Base-by-base conservation (phyloP, 176 grass and related monocot genomes). In the Aegilops bicornis region DNA sequence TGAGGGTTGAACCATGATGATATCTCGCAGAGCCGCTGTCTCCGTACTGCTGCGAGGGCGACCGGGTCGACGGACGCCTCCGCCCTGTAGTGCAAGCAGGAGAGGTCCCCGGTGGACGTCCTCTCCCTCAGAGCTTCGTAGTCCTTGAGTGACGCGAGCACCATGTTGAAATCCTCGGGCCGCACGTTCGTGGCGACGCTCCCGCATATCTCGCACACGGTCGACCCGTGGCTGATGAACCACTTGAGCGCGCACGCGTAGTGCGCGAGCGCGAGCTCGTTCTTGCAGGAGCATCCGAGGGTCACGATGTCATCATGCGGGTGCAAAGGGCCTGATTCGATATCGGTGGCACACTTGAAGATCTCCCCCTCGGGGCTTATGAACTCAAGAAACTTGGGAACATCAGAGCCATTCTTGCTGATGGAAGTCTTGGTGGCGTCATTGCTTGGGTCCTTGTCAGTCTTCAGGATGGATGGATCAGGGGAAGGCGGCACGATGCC, bases 221-320 rank as follows among this genome's bases (percentile, higher is more conserved):
- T 94, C 59, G 92, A 98, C 25, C 96, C 96, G 81, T 92, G 96
- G 84, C 62, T 96, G 61, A 98, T 71, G 43, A 98, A 98, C 96
- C 96, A 98, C 85, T 98, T 98, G 20, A 98, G 78, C 12, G 93
- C 96, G 62, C 96, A 98, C 36, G 96, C 90, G 61, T 98, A 98
- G 47, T 96, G 96, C 3, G 82, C 89, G 39, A 94, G 90, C 13
- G 93, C 87, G 69, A 98, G 92, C 62, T 98, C 96, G 23, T 96
- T 96, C 84, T 94, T 98, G 86, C 96, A 98, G 58, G 93, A 96
- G 69, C 96, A 98, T 23, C 96, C 96, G 22, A 98, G 86, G 82
- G 87, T 68, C 35, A 95, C 63, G 23, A 98, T 42, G 22, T 68
- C 75, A n/a, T 96, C 93, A 16, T 98, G 88, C 31, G 82, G 83